phyloP scores from a whole-genome alignment of 805 yeast species.

The Ogataea ramenticola region DNA sequence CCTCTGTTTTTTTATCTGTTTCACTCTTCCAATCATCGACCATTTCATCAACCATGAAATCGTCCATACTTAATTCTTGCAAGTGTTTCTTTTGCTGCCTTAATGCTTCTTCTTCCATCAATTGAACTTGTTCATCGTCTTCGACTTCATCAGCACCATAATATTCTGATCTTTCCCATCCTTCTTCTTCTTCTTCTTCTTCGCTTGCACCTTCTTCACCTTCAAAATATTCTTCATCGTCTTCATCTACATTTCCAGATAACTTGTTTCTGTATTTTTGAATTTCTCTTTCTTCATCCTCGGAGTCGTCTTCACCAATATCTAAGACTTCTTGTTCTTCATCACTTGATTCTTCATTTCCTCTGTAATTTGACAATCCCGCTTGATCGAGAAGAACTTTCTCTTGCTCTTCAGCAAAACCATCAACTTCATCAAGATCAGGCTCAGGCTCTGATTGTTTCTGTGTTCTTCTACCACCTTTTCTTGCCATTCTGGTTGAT shows the following conservation, averaged over 20 bases:
- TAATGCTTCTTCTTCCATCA: conserved; percentile 81
- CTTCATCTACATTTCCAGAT: conserved; percentile 39
- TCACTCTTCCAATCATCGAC: conserved; percentile 71
- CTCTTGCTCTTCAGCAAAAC: conserved; percentile 55
- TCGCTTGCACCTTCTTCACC: conserved; percentile 27
- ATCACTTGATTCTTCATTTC: conserved; percentile 25
- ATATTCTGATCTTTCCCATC: conserved; percentile 42
- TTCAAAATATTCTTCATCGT: conserved; percentile 37
- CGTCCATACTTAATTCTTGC: conserved; percentile 68
- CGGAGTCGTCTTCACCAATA: conserved; percentile 33
- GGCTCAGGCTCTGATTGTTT: conserved; percentile 13
- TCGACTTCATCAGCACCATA: conserved; percentile 60
- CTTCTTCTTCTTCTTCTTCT: conserved; percentile 26
- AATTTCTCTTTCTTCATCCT: conserved; percentile 37
- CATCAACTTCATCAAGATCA: conserved; percentile 57
- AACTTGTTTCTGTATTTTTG: conserved; percentile 27
- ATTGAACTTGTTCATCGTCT: conserved; percentile 71
- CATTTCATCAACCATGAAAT: conserved; percentile 70
- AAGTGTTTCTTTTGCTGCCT: conserved; percentile 78
- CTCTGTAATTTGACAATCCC: conserved; percentile 28
- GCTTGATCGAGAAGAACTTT: conserved; percentile 51
- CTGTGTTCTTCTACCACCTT: not conserved
- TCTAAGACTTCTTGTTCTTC: conserved; percentile 27
- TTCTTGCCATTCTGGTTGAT: not conserved
- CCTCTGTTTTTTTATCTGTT: conserved; percentile 14